phyloP scores from a whole-genome alignment of 2,329 filamentous ascomycete species.

The Calonectria multiphialidica region DNA sequence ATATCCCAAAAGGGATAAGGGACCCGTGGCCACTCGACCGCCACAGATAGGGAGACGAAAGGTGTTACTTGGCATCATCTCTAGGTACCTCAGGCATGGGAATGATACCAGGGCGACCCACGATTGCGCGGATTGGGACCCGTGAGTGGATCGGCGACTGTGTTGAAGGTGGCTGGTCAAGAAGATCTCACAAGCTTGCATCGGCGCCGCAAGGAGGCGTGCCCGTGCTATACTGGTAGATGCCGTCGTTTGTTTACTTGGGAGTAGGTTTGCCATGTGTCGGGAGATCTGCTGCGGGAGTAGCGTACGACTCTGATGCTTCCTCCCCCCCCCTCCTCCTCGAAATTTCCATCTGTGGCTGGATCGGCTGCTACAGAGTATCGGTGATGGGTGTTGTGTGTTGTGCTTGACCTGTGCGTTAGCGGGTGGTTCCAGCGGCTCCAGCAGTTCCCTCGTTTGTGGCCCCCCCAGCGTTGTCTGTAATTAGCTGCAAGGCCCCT shows the following conservation, averaged over 20 bases:
- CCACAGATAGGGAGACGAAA: constrained; percentile 31
- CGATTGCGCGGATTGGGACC: constrained; percentile 35
- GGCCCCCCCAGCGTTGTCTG: not conserved
- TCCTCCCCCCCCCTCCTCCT: no score
- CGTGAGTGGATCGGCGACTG: constrained; percentile 3
- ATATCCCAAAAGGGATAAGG: constrained; percentile 37
- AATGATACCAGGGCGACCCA: constrained; percentile 27
- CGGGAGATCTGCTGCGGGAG: constrained; percentile 7
- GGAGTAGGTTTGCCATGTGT: not conserved
- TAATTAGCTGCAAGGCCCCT: constrained; percentile 15
- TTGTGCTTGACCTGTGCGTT: constrained; percentile 15
- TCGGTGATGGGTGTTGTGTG: not conserved
- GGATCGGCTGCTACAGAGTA: constrained; percentile 5
- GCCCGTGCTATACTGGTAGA: not conserved
- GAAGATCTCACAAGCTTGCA: not conserved
- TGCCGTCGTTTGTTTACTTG: not conserved
- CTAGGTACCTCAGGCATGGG: constrained; percentile 8
- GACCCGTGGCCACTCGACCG: constrained; percentile 24
- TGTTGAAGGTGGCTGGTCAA: constrained; percentile 11
- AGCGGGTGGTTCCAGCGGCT: constrained; percentile 9
- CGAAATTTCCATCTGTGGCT: not conserved
- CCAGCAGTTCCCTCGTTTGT: constrained; percentile 11
- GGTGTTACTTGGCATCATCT: constrained; percentile 18
- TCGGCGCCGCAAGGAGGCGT: not conserved
- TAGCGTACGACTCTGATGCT: not conserved